Percentiles rank a stretch among this genome's conserved stretches.
phyloP scores from a whole-genome alignment of 1,139 yeast species.

The Starmera stellimalicola region DNA sequence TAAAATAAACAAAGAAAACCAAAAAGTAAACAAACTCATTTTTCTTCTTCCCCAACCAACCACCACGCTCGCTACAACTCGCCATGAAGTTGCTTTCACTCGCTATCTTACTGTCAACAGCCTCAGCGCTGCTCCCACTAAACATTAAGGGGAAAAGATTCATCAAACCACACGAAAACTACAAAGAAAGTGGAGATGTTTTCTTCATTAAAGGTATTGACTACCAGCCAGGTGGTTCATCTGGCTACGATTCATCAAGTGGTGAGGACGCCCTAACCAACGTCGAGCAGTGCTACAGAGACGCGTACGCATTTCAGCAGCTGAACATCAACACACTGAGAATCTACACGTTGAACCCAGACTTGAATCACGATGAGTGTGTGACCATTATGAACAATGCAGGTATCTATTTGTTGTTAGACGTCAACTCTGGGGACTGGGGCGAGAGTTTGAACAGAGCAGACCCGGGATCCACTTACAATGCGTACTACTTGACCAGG shows the following conservation, averaged over 20 bases:
- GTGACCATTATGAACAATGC: conserved; percentile 81
- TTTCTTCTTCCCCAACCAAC: no score
- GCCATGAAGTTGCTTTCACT: neutral
- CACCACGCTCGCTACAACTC: no score
- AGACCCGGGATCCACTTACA: conserved; percentile 64
- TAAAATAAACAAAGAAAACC: neutral
- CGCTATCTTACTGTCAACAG: neutral
- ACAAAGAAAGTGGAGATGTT: conserved; percentile 33
- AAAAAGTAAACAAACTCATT: no score
- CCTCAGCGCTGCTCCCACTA: conserved; percentile 35
- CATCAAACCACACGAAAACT: conserved; percentile 33
- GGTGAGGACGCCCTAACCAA: conserved; percentile 65
- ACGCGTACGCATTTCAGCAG: conserved; percentile 66
- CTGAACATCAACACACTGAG: conserved; percentile 68
- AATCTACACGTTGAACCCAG: conserved; percentile 69
- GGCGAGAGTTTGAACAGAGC: conserved; percentile 65
- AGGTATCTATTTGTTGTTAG: conserved; percentile 80
- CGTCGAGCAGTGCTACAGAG: conserved; percentile 65
- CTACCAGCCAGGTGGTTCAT: conserved; percentile 69
- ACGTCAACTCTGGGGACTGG: conserved; percentile 69
- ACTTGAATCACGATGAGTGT: conserved; percentile 74
- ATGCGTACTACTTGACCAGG: conserved; percentile 54
- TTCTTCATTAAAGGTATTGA: conserved; percentile 54
- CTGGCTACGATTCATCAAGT: conserved; percentile 35
- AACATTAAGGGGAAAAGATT: conserved; percentile 37